Evolutionary conservation across 2,329 filamentous ascomycete species (phyloP), one percentile per base, ranked within the genome.

Genomic region (Polychaeton citri): DNA sequence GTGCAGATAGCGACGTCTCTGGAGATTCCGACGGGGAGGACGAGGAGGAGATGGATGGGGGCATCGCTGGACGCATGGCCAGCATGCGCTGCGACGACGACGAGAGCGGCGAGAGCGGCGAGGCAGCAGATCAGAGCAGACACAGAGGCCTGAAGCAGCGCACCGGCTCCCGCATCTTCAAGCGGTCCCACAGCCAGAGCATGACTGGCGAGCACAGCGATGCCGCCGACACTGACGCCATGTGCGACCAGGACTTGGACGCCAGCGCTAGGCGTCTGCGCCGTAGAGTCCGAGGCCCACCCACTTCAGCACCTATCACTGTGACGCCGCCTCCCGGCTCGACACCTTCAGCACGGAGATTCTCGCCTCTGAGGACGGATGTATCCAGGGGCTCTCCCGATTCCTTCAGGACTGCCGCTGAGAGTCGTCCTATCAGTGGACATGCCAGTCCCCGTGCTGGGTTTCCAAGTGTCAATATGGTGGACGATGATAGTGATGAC

Each of bases 151-250:
- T 62, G 40, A 50, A 57, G 28, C 62, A 59, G 54, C 63, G 61
- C 32, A 49, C 53, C 16, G 57, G 38, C 16, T 43, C 43, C 12
- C 41, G 60, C 6, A 49, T 56, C 30, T 63, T 59, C 51, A 68
- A 68, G 45, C 58, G 65, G 31, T 62, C 52, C 32, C 58, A 66
- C 48, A 64, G 60, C 41, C 57, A 64, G 47, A 66, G 59, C 37
- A 50, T 64, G 19, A 60, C 60, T 44, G 61, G 60, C 35, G 61
- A 65, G 34, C 59, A 59, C 16, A 60, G 64, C 37, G 49, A 12
- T 32, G 18, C 17, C 18, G 18, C 30, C 13, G 18, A 32, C 10
- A 16, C 55, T 28, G 62, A 64, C 16, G 56, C 54, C 12, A 48
- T 61, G 18, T 58, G 60, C 37, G 51, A 53, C 36, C 51, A 57